phyloP scores from a whole-genome alignment of 306 rosid species.

The Begonia peltatifolia region DNA sequence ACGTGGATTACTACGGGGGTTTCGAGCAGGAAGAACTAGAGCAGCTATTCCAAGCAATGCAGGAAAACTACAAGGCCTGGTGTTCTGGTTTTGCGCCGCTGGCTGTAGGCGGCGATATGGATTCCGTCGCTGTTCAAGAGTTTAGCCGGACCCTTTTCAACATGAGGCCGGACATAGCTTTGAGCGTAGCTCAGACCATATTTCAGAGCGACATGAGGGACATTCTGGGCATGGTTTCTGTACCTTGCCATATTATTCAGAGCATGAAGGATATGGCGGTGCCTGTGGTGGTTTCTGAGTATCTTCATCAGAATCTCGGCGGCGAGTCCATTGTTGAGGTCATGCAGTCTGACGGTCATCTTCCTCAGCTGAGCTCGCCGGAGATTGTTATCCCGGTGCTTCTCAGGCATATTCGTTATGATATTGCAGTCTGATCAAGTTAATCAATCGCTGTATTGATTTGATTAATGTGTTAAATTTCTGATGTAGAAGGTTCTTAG shows the following conservation, averaged over 20 bases:
- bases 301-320: constrained; percentile 42
- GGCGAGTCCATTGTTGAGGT: constrained; percentile 54
- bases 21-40: constrained; percentile 59
- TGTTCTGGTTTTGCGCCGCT: constrained; percentile 66
- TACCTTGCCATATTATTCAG: constrained; percentile 71
- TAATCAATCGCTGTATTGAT: too few relatives aligned
- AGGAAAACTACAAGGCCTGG: constrained; percentile 65
- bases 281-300: constrained; percentile 61
- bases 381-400: constrained; percentile 54
- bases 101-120: constrained; percentile 78
- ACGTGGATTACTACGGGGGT: constrained; percentile 59
- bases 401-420: constrained; percentile 43
- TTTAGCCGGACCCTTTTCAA: constrained; percentile 72
- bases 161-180: constrained; percentile 78
- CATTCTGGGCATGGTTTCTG: constrained; percentile 27
- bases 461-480: too few relatives aligned
- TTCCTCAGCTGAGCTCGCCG: constrained; percentile 80
- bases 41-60: constrained; percentile 51
- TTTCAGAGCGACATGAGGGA: constrained; percentile 65
- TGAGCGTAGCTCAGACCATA: constrained; percentile 33
- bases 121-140: constrained; percentile 63
- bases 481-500: too few relatives aligned
- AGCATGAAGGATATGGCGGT: constrained; percentile 64
- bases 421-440: constrained; percentile 15
- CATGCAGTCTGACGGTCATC: constrained; percentile 61